Evolutionary conservation across 1,284 basidiomycete species (phyloP).

Genomic region (Golubevia sp.): DNA sequence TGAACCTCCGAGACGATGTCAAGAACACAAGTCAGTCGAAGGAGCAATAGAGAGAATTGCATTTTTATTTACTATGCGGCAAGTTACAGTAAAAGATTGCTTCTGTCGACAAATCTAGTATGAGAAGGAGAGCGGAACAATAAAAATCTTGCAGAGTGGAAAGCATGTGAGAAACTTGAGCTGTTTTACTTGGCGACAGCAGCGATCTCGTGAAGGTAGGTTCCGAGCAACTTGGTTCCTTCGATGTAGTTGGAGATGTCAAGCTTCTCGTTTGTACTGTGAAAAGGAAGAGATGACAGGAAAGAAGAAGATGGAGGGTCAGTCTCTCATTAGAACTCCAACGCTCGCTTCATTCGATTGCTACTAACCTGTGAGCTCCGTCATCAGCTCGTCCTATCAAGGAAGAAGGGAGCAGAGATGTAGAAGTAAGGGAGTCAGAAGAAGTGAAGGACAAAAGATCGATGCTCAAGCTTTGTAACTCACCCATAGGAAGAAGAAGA

Average conservation of each 20-base stretch:
- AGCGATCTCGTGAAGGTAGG: constrained; percentile 81
- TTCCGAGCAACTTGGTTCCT: constrained; percentile 77
- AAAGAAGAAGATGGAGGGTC: not conserved
- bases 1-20: no score
- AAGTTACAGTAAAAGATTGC: no score
- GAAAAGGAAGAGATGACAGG: constrained; percentile 48
- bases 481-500: constrained; percentile 85
- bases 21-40: no score
- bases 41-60: no score
- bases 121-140: no score
- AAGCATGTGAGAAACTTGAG: no score
- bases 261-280: constrained; percentile 94
- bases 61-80: no score
- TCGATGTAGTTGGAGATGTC: constrained; percentile 91
- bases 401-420: not conserved
- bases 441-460: not conserved
- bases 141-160: no score
- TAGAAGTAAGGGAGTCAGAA: not conserved
- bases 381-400: constrained; percentile 38
- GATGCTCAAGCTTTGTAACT: no score
- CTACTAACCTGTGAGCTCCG: not conserved
- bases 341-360: not conserved
- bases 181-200: constrained; percentile 34
- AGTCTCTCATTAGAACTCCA: no score
- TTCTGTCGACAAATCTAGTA: no score